These are phyloP conservation scores for Hibiscus mutabilis DNA, from an alignment of 345 rosid species.

Conservation along the genomic window DNA sequence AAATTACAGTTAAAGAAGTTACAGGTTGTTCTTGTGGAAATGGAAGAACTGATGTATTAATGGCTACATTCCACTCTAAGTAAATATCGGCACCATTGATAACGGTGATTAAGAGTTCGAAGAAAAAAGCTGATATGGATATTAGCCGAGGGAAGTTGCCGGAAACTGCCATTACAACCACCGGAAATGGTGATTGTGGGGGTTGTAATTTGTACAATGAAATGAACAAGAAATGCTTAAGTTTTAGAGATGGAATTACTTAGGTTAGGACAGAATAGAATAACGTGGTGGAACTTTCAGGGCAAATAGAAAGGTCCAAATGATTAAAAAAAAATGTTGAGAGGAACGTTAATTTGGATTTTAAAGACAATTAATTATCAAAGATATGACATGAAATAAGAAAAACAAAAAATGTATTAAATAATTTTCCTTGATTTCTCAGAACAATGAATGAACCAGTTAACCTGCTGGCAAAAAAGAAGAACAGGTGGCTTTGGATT, in stretches of 20 bases:
- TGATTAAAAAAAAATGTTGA: neutral
- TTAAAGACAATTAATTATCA: neutral
- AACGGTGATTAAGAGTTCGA: neutral
- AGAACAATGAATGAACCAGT: neutral
- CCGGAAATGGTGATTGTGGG: neutral
- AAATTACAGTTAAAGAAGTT: neutral
- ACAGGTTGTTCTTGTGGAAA: conserved; percentile 21
- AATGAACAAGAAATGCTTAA: neutral
- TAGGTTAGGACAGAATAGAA: neutral
- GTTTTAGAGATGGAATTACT: neutral
- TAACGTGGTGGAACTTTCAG: neutral
- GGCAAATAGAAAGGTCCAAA: neutral
- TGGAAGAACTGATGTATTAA: conserved; percentile 13
- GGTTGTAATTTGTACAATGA: neutral
- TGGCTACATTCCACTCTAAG: conserved; percentile 27
- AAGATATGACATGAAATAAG: neutral
- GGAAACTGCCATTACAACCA: conserved; percentile 11
- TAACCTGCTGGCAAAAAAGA: neutral
- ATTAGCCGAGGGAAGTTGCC: neutral
- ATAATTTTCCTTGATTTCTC: conserved; percentile 6
- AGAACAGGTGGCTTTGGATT: no score
- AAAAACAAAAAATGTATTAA: neutral
- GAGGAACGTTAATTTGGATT: neutral
- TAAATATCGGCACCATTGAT: conserved; percentile 21
- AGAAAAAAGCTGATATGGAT: neutral